Conservation (phyloP, 768 basidiomycete genomes). For the Tricholoma matsutake region DNA sequence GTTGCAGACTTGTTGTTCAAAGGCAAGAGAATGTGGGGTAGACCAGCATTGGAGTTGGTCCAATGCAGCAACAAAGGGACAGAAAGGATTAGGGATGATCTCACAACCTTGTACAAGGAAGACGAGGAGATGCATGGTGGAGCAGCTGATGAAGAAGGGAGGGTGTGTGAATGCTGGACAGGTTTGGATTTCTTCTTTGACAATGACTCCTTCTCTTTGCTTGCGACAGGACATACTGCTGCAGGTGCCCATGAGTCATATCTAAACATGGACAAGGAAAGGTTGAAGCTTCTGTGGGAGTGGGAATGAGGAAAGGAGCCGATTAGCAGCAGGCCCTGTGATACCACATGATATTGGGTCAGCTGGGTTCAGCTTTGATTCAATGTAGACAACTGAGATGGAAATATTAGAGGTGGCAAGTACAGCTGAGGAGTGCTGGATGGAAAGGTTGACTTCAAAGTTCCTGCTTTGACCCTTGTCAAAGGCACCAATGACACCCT, state of each 20-base stretch:
- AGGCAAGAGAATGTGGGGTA: not conserved
- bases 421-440: not conserved
- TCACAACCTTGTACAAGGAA: not conserved
- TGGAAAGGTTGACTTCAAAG: conserved; percentile 27
- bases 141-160: too few species aligned
- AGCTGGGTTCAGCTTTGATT: conserved; percentile 12
- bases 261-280: not conserved
- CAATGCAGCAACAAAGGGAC: not conserved
- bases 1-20: too few species aligned
- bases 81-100: not conserved
- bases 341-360: too few species aligned
- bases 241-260: not conserved
- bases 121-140: not conserved
- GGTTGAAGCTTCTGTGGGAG: not conserved
- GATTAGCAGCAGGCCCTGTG: too few species aligned
- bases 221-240: not conserved
- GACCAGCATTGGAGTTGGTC: not conserved
- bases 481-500: conserved; percentile 33
- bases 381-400: conserved; percentile 14
- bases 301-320: not conserved
- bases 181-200: too few species aligned
- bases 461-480: conserved; percentile 29
- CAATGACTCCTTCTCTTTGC: too few species aligned
- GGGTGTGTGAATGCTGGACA: too few species aligned
- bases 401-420: conserved; percentile 6